These are phyloP conservation scores for Typha latifolia DNA, from an alignment of 176 grass and related monocot genomes.

Conservation along the genomic window DNA sequence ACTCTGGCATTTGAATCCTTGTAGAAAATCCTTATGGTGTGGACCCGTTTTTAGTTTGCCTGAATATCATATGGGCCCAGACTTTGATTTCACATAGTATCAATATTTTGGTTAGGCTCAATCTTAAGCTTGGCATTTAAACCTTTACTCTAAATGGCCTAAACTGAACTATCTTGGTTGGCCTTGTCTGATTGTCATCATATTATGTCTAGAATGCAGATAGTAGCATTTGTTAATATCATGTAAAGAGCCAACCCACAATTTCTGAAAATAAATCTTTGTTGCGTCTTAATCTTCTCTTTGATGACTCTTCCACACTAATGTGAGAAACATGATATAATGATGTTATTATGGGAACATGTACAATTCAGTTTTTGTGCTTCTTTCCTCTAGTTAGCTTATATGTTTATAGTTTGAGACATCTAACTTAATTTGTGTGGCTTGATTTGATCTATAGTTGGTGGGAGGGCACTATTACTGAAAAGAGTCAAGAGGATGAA, in stretches of 20 bases:
- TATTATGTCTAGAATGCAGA: background rate
- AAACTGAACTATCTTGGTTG: too few species aligned
- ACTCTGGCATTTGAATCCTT: too few species aligned
- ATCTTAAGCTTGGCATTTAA: too few species aligned
- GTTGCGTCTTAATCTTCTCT: background rate
- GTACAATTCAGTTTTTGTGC: background rate
- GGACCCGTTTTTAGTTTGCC: too few species aligned
- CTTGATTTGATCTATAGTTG: slow-evolving; percentile 42
- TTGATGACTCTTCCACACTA: background rate
- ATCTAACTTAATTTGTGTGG: slow-evolving; percentile 19
- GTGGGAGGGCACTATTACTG: slow-evolving; percentile 72
- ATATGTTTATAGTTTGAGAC: background rate
- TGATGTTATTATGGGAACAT: too few species aligned
- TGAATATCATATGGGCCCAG: too few species aligned
- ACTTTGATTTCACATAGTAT: too few species aligned
- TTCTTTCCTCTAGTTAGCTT: slow-evolving; percentile 1
- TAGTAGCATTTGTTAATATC: background rate
- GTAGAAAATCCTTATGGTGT: too few species aligned
- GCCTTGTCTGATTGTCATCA: background rate
- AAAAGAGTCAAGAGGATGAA: slow-evolving; percentile 44
- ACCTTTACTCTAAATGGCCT: too few species aligned
- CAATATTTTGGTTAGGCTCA: too few species aligned
- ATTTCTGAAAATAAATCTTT: background rate
- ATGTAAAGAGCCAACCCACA: background rate
- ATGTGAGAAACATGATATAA: background rate